A percentile compares a stretch with the other conserved stretches of the same genome.
Conservation (phyloP, 2,329 filamentous ascomycete genomes). For the Botrytis medusae region DNA sequence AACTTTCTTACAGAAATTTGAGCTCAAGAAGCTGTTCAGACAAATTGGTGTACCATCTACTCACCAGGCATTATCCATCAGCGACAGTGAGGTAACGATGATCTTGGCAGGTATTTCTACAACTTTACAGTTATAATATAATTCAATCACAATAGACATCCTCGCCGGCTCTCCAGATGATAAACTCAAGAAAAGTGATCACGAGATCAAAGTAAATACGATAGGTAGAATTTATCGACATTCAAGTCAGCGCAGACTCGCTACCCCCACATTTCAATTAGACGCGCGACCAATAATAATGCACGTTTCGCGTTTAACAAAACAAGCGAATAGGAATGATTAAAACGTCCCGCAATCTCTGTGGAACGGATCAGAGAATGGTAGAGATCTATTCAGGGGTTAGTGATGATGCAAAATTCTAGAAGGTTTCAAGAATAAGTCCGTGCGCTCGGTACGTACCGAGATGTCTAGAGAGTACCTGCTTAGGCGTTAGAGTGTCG, state of each 20-base stretch:
- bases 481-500: too few species aligned
- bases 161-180: background rate
- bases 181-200: background rate
- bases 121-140: background rate
- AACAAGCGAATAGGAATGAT: background rate
- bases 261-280: background rate
- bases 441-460: background rate
- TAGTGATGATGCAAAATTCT: background rate
- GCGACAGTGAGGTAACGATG: background rate
- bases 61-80: background rate
- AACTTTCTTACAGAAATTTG: rapidly evolving
- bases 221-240: background rate
- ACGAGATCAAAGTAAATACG: background rate
- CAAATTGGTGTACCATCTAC: background rate
- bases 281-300: too few species aligned
- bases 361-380: background rate
- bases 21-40: background rate
- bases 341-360: background rate
- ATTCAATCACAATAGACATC: background rate
- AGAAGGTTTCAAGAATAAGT: background rate
- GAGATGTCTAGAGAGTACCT: background rate
- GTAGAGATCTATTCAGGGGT: background rate
- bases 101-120: background rate
- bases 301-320: rapidly evolving
- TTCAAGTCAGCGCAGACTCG: background rate